A percentile compares a stretch with the other conserved stretches of the same genome.
phyloP scores from a whole-genome alignment of 1,284 basidiomycete genomes.

The Ceratorhiza oryzae-sativae region DNA sequence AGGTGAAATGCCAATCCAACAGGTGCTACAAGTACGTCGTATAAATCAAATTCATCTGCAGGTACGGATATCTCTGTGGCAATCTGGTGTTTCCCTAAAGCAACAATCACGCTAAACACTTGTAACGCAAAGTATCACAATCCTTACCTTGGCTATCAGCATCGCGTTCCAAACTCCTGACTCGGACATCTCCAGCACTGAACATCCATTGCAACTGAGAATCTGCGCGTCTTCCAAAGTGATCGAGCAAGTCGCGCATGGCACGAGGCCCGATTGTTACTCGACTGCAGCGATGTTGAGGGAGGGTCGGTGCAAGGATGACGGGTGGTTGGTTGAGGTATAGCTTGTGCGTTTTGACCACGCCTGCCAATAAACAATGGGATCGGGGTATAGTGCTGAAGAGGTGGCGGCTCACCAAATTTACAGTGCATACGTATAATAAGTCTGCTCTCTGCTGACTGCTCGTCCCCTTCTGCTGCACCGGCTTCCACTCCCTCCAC shows the following conservation, averaged over 20 bases:
- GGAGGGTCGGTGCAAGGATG: conserved; percentile 66
- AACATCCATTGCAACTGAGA: conserved; percentile 81
- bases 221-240: conserved; percentile 67
- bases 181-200: conserved; percentile 65
- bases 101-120: neutral
- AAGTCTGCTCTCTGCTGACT: conserved; percentile 53
- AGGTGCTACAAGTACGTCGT: conserved; percentile 66
- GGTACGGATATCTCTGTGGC: conserved; percentile 69
- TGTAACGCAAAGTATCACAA: neutral
- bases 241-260: conserved; percentile 78
- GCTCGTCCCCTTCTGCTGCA: conserved; percentile 60
- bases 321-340: conserved; percentile 64
- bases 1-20: conserved; percentile 77
- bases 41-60: conserved; percentile 76
- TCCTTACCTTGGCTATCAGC: conserved; percentile 66
- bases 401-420: conserved; percentile 61
- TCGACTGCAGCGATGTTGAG: conserved; percentile 61
- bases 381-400: conserved; percentile 6
- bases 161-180: conserved; percentile 71
- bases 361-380: conserved; percentile 56
- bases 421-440: conserved; percentile 78
- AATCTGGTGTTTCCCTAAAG: conserved; percentile 56
- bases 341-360: conserved; percentile 79
- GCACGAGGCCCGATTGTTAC: conserved; percentile 72
- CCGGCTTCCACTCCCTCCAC: conserved; percentile 58